These are phyloP conservation scores for Cryptosporidium bovis DNA, from an alignment of 169 alveolate species.

Conservation along the genomic window DNA sequence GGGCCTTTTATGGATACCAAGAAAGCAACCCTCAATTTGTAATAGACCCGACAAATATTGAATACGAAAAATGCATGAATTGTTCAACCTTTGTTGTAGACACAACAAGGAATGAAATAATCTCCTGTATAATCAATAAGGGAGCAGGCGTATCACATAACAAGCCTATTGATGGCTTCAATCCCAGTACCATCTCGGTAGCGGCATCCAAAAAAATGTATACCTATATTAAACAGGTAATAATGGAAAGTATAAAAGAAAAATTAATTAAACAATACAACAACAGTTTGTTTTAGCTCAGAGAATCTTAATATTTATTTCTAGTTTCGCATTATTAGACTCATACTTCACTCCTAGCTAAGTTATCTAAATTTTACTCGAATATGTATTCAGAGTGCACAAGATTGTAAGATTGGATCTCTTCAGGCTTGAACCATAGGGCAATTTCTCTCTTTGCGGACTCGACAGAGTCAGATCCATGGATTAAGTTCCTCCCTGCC, in stretches of 20 bases:
- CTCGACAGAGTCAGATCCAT: constrained; percentile 94
- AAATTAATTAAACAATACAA: constrained; percentile 47
- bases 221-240: not conserved
- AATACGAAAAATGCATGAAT: constrained; percentile 33
- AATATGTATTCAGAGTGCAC: constrained; percentile 51
- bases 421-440: constrained; percentile 95
- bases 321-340: not conserved
- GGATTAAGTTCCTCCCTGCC: constrained; percentile 93
- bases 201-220: constrained; percentile 36
- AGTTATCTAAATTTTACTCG: constrained; percentile 4
- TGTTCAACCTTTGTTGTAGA: constrained; percentile 46
- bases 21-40: not conserved
- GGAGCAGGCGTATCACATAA: constrained; percentile 56
- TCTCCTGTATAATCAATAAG: constrained; percentile 34
- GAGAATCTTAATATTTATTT: not conserved
- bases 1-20: constrained; percentile 23
- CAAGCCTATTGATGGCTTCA: constrained; percentile 6
- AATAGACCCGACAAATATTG: constrained; percentile 39
- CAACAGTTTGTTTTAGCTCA: constrained; percentile 17
- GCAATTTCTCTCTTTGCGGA: constrained; percentile 94
- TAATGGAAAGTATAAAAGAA: not conserved
- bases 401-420: constrained; percentile 85
- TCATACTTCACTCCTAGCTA: not conserved
- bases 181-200: constrained; percentile 13
- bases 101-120: constrained; percentile 10